Percentiles rank a stretch among this genome's conserved stretches.
These are phyloP conservation scores for Apophysomyces elegans DNA, from an alignment of 371 early-diverging fungal genomes.

Conservation along the genomic window DNA sequence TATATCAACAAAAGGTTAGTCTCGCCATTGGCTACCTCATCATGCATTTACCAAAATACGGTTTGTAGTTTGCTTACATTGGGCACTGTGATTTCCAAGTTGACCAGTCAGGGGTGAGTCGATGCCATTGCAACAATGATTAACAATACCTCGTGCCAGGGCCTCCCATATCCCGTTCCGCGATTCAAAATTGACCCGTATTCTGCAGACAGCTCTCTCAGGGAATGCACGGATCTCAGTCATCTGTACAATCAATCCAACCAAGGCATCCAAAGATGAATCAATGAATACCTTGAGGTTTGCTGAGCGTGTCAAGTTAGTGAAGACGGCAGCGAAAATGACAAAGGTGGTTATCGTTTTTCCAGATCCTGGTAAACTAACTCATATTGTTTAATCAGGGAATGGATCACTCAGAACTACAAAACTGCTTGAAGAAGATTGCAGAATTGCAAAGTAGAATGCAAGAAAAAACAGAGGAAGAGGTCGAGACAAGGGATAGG, in stretches of 20 bases:
- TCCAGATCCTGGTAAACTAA: not conserved
- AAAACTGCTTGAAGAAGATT: constrained; percentile 81
- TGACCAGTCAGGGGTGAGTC: constrained; percentile 44
- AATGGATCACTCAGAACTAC: constrained; percentile 81
- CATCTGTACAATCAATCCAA: constrained; percentile 81
- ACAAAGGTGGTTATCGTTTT: constrained; percentile 23
- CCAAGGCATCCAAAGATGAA: constrained; percentile 69
- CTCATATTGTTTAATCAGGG: constrained; percentile 33
- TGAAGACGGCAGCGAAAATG: constrained; percentile 33
- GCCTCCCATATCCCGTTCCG: constrained; percentile 83
- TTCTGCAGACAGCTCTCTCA: constrained; percentile 82
- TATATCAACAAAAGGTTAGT: constrained; percentile 83
- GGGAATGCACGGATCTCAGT: constrained; percentile 84
- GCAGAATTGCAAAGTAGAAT: constrained; percentile 79
- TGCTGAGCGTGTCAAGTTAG: constrained; percentile 77
- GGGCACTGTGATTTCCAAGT: constrained; percentile 83
- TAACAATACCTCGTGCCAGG: constrained; percentile 14
- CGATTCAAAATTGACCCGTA: constrained; percentile 91
- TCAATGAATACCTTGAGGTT: constrained; percentile 87
- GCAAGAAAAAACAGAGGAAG: constrained; percentile 58
- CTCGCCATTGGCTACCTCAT: not conserved
- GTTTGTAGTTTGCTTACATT: constrained; percentile 68
- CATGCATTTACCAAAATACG: not conserved
- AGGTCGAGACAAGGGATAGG: constrained; percentile 41
- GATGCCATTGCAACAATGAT: not conserved